Percentiles rank a stretch among this genome's conserved stretches.
These are phyloP conservation scores for Sungouiella thailandica DNA, from an alignment of 805 yeast genomes.

Conservation along the genomic window DNA sequence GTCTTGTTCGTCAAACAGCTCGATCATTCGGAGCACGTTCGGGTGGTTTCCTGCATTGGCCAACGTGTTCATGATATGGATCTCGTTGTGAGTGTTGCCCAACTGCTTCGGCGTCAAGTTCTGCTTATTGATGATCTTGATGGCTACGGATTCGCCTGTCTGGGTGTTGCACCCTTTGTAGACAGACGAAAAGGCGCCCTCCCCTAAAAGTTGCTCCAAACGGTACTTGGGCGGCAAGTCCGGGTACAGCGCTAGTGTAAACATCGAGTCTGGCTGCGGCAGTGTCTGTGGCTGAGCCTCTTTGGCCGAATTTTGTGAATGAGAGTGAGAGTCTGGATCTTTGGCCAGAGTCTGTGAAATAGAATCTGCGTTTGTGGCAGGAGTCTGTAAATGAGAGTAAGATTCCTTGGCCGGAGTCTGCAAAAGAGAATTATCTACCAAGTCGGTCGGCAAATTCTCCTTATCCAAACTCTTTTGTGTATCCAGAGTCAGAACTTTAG, in stretches of 20 bases:
- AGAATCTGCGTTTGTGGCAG: no score
- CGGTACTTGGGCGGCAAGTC: constrained; percentile 37
- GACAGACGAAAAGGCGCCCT: constrained; percentile 79
- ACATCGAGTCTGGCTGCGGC: constrained; percentile 3
- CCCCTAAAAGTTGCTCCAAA: constrained; percentile 56
- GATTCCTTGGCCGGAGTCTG: no score
- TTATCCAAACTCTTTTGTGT: no score
- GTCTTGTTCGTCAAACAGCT: constrained; percentile 58
- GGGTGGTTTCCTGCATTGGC: constrained; percentile 41
- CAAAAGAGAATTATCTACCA: no score
- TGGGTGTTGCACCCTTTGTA: constrained; percentile 49
- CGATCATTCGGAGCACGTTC: constrained; percentile 59
- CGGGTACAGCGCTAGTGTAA: constrained; percentile 23
- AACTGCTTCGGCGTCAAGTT: constrained; percentile 59
- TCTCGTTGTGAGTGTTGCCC: constrained; percentile 75
- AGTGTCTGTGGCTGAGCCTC: no score
- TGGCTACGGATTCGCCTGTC: constrained; percentile 42
- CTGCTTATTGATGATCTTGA: constrained; percentile 62
- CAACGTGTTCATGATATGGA: constrained; percentile 65
- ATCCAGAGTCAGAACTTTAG: no score
- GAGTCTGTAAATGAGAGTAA: no score
- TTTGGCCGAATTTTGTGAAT: no score
- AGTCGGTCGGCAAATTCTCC: no score
- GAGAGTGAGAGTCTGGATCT: no score
- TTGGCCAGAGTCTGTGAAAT: no score